phyloP scores from a whole-genome alignment of 768 basidiomycete genomes.

The Gymnopilus junonius region DNA sequence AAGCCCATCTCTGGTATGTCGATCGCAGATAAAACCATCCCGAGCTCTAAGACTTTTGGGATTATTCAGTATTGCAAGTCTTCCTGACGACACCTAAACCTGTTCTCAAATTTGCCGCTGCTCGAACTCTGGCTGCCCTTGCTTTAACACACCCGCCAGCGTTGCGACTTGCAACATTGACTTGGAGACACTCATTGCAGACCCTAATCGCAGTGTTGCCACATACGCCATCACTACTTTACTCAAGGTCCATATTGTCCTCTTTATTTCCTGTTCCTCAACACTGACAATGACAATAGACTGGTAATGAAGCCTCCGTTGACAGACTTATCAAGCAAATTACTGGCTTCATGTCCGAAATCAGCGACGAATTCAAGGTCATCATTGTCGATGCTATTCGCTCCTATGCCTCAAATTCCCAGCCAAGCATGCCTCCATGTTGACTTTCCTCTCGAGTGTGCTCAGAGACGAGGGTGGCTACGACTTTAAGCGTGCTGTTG shows the following conservation, averaged over 20 bases:
- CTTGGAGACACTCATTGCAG: constrained; percentile 94
- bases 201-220: constrained; percentile 93
- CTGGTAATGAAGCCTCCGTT: constrained; percentile 98
- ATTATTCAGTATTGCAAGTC: constrained; percentile 86
- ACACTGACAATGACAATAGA: constrained; percentile 50
- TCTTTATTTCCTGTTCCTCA: not conserved
- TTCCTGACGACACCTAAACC: constrained; percentile 97
- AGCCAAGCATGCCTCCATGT: constrained; percentile 94
- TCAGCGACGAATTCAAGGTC: constrained; percentile 99
- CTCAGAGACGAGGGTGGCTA: constrained; percentile 98
- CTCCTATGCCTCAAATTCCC: constrained; percentile 99
- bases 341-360: constrained; percentile 97
- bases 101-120: constrained; percentile 95
- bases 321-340: constrained; percentile 99
- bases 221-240: constrained; percentile 99
- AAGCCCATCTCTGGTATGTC: constrained; percentile 83
- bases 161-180: constrained; percentile 96
- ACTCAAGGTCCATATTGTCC: constrained; percentile 80
- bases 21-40: not conserved
- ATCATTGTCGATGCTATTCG: constrained; percentile 99
- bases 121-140: constrained; percentile 90
- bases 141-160: constrained; percentile 81
- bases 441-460: constrained; percentile 95
- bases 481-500: constrained; percentile 98
- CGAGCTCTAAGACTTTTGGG: no score